Base-by-base conservation (phyloP, 1,139 yeast genomes). In the Chernovozyma sophiae-reginae region DNA sequence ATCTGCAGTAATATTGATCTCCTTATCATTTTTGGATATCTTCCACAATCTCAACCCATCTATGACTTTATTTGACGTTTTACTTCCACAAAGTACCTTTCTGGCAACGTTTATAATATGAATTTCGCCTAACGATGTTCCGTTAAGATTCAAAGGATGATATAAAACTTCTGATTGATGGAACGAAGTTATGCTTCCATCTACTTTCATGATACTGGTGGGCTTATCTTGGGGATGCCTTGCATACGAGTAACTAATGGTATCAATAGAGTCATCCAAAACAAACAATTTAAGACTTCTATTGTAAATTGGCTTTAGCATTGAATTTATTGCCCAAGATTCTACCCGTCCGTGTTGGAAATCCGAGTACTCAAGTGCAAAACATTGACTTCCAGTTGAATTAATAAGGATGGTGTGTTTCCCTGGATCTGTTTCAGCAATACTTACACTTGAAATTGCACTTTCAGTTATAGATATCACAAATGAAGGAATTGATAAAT, bases 101-200 rank as follows among this genome's bases (percentile, higher is more conserved):
- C 75, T 48, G 8, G 68, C 54, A 26, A 62, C 49, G 43, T 71
- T 69, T 30, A 65, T 47, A 1, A 69, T 47, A 27, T 53, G 50
- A 2, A 68, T 48, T 33, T 65, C 72, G 0, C 95, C 95, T 46
- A 77, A 81, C 2, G 83, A 60, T 3, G 80, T 76, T 1, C 89
- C 89, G 4, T 74, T 58, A 3, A 84, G 52, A 6, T 75, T 52
- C 41, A 82, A 62, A 1, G 95, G 94, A 49, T 85, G 95, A 6
- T 67, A 65, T 24, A 68, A 45, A 8, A 50, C 42, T 41, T 62
- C 66, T 6, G 72, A 59, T 37, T 55, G 52, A 16, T 53, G 60
- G 16, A 56, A 47, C 1, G 59, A 39, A 3, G 67, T 52, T 4
- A 66, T 48, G 24, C 55, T 48, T 3, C 62, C 61, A 39, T 67